phyloP scores from a whole-genome alignment of 352 stramenopile species.

The Globisporangium cederbergense region DNA sequence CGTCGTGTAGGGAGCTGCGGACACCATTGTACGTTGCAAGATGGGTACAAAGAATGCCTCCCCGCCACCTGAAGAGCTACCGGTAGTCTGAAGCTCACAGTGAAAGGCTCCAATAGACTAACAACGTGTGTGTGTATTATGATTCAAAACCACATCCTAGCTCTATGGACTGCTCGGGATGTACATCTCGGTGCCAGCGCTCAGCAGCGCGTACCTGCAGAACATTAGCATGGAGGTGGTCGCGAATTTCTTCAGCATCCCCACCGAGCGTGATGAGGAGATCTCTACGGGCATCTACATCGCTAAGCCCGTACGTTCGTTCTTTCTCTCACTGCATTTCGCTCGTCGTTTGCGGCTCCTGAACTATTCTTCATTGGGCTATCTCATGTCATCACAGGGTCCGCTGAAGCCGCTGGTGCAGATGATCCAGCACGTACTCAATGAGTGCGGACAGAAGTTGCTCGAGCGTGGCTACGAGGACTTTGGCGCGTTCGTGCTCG shows the following conservation, averaged over 20 bases:
- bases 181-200: conserved; percentile 74
- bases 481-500: conserved; percentile 76
- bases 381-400: conserved; percentile 26
- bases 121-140: not conserved
- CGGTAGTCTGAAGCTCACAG: not conserved
- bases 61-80: too few species aligned
- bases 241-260: conserved; percentile 69
- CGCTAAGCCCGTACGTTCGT: conserved; percentile 56
- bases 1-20: conserved; percentile 45
- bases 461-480: conserved; percentile 46
- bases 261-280: conserved; percentile 68
- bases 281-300: conserved; percentile 78
- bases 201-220: conserved; percentile 57
- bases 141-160: conserved; percentile 20
- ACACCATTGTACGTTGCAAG: conserved; percentile 58
- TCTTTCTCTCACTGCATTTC: not conserved
- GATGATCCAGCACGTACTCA: conserved; percentile 61
- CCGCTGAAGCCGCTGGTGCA: conserved; percentile 61
- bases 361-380: not conserved
- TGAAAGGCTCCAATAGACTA: too few species aligned
- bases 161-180: conserved; percentile 82
- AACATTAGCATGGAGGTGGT: conserved; percentile 64
- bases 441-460: conserved; percentile 55
- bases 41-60: not conserved
- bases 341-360: too few species aligned